Conservation (phyloP, 2,329 filamentous ascomycete species). For the Talaromyces amestolkiae region DNA sequence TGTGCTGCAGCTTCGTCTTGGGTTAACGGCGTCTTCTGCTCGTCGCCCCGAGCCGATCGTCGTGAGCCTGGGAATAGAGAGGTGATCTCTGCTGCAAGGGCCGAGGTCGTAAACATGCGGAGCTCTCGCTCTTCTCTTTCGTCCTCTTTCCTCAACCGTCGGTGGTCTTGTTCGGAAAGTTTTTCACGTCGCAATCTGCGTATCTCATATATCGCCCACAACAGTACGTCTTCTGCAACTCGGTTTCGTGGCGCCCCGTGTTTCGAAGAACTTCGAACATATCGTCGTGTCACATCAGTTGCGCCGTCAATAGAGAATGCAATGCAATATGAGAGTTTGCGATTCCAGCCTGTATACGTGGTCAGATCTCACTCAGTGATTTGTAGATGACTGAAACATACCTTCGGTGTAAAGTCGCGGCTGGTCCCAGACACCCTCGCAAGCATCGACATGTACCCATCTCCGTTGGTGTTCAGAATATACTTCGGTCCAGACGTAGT, state of each 20-base stretch:
- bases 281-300: constrained; percentile 65
- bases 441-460: constrained; percentile 96
- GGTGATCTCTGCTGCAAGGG: constrained; percentile 43
- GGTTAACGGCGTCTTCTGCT: constrained; percentile 43
- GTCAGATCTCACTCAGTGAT: background rate
- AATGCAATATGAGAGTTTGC: constrained; percentile 95
- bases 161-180: constrained; percentile 72
- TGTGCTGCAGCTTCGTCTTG: constrained; percentile 35
- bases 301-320: constrained; percentile 89
- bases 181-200: constrained; percentile 78
- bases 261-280: constrained; percentile 53
- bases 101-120: constrained; percentile 45
- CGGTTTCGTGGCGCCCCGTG: constrained; percentile 71
- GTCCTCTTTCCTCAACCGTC: constrained; percentile 47
- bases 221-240: constrained; percentile 83
- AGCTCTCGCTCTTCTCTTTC: constrained; percentile 50
- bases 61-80: constrained; percentile 34
- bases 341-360: constrained; percentile 68
- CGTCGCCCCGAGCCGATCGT: constrained; percentile 38
- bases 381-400: constrained; percentile 37
- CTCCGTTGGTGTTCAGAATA: constrained; percentile 90
- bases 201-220: constrained; percentile 91
- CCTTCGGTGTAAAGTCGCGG: constrained; percentile 87
- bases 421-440: constrained; percentile 93
- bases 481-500: constrained; percentile 96